Base-by-base conservation (phyloP, 208 protist species). In the Trichomonas tenax region DNA sequence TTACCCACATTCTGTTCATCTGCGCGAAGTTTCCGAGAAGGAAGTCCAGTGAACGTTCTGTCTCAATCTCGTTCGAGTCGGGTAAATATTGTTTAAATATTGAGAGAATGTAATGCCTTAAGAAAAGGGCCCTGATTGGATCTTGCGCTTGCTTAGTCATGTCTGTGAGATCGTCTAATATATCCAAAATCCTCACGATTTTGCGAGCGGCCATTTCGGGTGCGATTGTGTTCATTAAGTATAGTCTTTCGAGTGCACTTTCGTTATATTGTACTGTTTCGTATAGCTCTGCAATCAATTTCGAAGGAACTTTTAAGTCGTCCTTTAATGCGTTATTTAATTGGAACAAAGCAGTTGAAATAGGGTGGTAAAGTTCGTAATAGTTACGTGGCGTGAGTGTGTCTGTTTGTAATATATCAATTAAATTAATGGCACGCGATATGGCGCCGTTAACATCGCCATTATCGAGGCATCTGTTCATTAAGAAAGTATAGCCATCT, bases 1-100 rank as follows among this genome's bases (percentile, higher is more conserved):
- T 41, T 2, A 89, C 82, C 82, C 82, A 89, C 82, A 89, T 89
- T 46, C 82, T 89, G 23, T 89, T 89, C 82, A 89, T 89, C 40
- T 89, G 82, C 0, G 82, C 82, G 23, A 89, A 89, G 82, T 89
- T 89, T 6, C 38, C 34, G n/a, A 89, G 82, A n/a, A 89, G 40
- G 38, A 89, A 89, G 21, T 89, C 8, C 3, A 89, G 38, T 46
- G 82, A 46, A 31, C 82, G 36, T 31, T 89, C 82, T 6, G 40
- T 89, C 40, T 89, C 82, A n/a, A 46, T 26, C 0, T 44, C 34
- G 15, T 34, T 89, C 0, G 82, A 89, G 46, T 89, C 82, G 45
- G 82, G 34, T 21, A 89, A 40, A 41, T 41, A 15, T 31, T 44
- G 40, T 46, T 89, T 89, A 46, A 46, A 89, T 8, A 45, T 40